These are phyloP conservation scores for Chalara sp. DNA, from an alignment of 2,329 filamentous ascomycete genomes.

Conservation along the genomic window DNA sequence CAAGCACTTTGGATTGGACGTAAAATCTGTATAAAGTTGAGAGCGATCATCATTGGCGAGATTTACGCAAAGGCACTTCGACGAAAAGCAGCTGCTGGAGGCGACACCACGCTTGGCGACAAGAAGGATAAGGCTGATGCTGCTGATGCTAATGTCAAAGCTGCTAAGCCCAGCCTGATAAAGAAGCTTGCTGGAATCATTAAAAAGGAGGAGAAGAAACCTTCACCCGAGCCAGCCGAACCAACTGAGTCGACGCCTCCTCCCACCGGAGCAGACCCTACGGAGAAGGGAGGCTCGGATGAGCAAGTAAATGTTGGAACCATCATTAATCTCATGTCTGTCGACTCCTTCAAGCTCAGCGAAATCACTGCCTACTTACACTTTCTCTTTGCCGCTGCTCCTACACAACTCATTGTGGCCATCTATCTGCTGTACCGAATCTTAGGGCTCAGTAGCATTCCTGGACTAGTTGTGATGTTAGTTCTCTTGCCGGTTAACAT, in stretches of 20 bases:
- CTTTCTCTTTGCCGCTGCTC: slow-evolving; percentile 88
- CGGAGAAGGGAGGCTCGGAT: slow-evolving; percentile 36
- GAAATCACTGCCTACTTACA: slow-evolving; percentile 93
- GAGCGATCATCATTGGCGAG: slow-evolving; percentile 93
- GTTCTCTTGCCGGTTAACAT: slow-evolving; percentile 88
- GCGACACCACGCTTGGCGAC: slow-evolving; percentile 65
- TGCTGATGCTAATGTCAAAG: background rate
- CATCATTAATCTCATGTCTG: slow-evolving; percentile 99
- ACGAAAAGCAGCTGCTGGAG: slow-evolving; percentile 75
- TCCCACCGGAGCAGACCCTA: slow-evolving; percentile 4
- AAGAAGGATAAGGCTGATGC: slow-evolving; percentile 35
- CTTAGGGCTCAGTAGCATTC: slow-evolving; percentile 87
- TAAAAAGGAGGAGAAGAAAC: slow-evolving; percentile 33
- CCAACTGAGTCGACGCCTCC: slow-evolving; percentile 10
- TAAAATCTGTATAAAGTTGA: slow-evolving; percentile 86
- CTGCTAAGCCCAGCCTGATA: slow-evolving; percentile 35
- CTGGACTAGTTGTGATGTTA: slow-evolving; percentile 85
- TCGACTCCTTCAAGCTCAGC: slow-evolving; percentile 97
- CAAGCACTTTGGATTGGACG: slow-evolving; percentile 90
- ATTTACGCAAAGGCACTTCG: slow-evolving; percentile 94
- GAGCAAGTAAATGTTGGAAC: slow-evolving; percentile 87
- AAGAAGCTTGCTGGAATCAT: slow-evolving; percentile 50
- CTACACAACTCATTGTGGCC: slow-evolving; percentile 78
- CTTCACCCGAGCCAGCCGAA: slow-evolving; percentile 32
- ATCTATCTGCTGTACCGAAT: slow-evolving; percentile 80